Evolutionary conservation across 306 rosid genomes (phyloP), one percentile per base, ranked within the genome.

Genomic region (Senna siamea): DNA sequence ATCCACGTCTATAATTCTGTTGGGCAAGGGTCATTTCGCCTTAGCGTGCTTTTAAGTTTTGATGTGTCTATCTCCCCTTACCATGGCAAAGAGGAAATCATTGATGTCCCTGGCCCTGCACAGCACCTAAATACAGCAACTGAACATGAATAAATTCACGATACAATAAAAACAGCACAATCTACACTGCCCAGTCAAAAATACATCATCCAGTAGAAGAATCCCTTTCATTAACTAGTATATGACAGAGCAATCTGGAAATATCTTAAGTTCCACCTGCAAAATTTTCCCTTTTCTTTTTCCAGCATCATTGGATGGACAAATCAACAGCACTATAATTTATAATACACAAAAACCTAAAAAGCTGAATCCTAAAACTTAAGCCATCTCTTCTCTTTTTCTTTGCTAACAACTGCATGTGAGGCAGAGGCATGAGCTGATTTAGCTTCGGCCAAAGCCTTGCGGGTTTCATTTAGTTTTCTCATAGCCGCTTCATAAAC

Each of bases 321-420:
- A 47, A 32, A 52, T n/a, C 18, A 35, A 81, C 60, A 43, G 62
- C 79, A 65, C 40, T 53, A 35, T 50, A 77, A 11, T 62, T 50
- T 53, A 35, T 50, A 77, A 9, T 62, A 69, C 53, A 69, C 48
- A 63, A 73, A 75, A 34, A 63, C 20, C 44, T 22, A 52, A 43
- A 60, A 34, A 47, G 57, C 53, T n/a, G 34, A 47, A 48, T 23
- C 61, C 89, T 88, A 94, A 85, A 94, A 94, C 82, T 91, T 94
- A 5, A 94, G 90, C 98, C 98, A 94, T 81, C 81, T 88, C 80
- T 88, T 94, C 76, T 94, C 98, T 80, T 91, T 94, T 70, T 94
- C 98, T 83, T 76, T 82, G 82, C 92, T 88, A 73, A 73, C 81
- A 72, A 94, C 89, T n/a, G 93, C 85, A 84, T 87, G 83, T 14